phyloP scores from a whole-genome alignment of 345 rosid genomes.

The Aurinia saxatilis region DNA sequence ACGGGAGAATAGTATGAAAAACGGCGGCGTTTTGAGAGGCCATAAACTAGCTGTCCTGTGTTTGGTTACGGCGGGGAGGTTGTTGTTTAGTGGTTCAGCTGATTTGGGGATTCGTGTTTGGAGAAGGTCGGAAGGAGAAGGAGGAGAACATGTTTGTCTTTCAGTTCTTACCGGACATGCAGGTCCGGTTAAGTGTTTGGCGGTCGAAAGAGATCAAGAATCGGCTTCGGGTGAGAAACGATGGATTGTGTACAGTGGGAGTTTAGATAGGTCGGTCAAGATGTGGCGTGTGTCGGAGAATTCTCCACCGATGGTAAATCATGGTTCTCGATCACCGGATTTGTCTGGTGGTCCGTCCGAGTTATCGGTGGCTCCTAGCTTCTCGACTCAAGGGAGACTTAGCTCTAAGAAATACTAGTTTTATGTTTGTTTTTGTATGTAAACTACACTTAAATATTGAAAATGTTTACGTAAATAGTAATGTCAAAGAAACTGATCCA shows the following conservation, averaged over 20 bases:
- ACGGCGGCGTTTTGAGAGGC: conserved; percentile 65
- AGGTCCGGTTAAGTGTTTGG: conserved; percentile 91
- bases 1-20: conserved; percentile 41
- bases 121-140: conserved; percentile 43
- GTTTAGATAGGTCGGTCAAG: conserved; percentile 84
- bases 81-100: conserved; percentile 81
- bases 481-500: background rate
- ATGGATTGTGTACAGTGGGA: conserved; percentile 91
- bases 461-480: background rate
- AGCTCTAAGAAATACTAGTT: conserved; percentile 26
- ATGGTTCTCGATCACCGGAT: background rate
- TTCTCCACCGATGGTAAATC: conserved; percentile 33
- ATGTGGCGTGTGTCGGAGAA: conserved; percentile 79
- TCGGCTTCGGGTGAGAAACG: conserved; percentile 33
- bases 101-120: conserved; percentile 80
- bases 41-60: conserved; percentile 77
- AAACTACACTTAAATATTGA: background rate
- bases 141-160: conserved; percentile 44
- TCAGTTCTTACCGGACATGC: conserved; percentile 61
- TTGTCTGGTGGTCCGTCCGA: conserved; percentile 1
- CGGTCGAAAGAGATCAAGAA: conserved; percentile 56
- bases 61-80: conserved; percentile 54
- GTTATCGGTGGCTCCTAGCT: conserved; percentile 31
- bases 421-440: background rate
- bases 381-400: conserved; percentile 34